Percentiles rank a stretch among this genome's conserved stretches.
Conservation (phyloP, 345 rosid genomes). For the Eucalyptus fibrosa region DNA sequence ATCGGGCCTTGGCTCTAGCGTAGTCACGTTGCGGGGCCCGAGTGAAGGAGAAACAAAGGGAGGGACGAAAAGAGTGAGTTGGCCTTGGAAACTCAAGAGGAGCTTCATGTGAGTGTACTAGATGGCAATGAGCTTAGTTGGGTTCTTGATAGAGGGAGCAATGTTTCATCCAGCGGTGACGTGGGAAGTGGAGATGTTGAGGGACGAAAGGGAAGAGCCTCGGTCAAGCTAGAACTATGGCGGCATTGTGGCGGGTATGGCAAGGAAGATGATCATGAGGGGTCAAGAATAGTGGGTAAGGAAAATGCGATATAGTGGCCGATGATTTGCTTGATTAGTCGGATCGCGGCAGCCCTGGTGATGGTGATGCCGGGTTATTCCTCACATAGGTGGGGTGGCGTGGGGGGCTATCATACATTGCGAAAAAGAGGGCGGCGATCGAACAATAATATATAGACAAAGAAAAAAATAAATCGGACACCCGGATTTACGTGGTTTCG, state of each 20-base stretch:
- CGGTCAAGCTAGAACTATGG: accelerated
- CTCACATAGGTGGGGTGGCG: no score
- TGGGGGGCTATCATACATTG: not conserved
- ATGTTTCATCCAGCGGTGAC: accelerated
- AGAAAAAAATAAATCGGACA: no score
- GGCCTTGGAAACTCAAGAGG: not conserved
- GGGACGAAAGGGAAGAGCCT: not conserved
- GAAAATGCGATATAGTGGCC: not conserved
- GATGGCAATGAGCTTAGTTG: not conserved
- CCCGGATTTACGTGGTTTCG: no score
- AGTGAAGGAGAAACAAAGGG: not conserved
- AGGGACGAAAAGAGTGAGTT: not conserved
- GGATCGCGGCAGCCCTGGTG: accelerated
- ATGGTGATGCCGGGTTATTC: not conserved
- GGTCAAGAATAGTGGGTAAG: not conserved
- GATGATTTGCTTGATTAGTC: not conserved
- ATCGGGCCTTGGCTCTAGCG: not conserved
- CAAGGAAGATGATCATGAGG: not conserved
- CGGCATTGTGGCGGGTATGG: not conserved
- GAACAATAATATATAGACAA: no score
- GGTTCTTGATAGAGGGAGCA: not conserved
- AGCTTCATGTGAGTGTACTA: not conserved
- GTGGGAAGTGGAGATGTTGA: not conserved
- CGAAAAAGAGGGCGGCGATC: no score
- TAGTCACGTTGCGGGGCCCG: not conserved